Percentiles rank a stretch among this genome's conserved stretches.
These are phyloP conservation scores for Nannochloropsis gaditana DNA, from an alignment of 108 stramenopile species.

Conservation along the genomic window DNA sequence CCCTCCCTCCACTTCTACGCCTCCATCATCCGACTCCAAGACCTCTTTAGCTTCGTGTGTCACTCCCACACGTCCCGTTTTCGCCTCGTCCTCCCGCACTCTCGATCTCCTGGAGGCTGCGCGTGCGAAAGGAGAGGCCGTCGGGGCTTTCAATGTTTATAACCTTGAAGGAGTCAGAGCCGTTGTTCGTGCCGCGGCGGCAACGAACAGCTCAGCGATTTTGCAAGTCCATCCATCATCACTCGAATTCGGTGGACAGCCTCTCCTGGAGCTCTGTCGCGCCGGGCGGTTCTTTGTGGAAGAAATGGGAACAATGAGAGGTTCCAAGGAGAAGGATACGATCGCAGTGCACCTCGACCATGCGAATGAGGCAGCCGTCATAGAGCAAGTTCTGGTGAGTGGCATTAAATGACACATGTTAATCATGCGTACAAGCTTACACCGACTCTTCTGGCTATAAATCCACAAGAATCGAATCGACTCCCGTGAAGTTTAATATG, in stretches of 20 bases:
- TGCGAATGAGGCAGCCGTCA: slow-evolving; percentile 23
- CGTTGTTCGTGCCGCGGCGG: slow-evolving; percentile 41
- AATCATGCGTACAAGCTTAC: too few relatives aligned
- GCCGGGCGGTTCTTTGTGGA: neutral
- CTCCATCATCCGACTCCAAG: neutral
- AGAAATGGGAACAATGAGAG: neutral
- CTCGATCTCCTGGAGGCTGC: slow-evolving; percentile 40
- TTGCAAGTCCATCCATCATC: slow-evolving; percentile 39
- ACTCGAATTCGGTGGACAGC: slow-evolving; percentile 2
- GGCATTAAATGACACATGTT: neutral
- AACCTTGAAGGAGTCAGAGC: slow-evolving; percentile 45
- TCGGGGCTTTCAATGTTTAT: slow-evolving; percentile 52
- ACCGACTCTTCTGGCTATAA: too few relatives aligned
- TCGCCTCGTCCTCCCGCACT: neutral
- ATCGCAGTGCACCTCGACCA: slow-evolving; percentile 50
- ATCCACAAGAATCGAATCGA: too few relatives aligned
- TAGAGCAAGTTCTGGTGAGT: neutral
- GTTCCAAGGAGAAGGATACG: neutral
- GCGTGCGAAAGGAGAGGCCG: slow-evolving; percentile 29
- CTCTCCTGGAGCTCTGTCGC: slow-evolving; percentile 20
- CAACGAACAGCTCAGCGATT: slow-evolving; percentile 38
- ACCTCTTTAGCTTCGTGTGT: neutral
- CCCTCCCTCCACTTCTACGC: neutral
- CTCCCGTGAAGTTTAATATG: too few relatives aligned
- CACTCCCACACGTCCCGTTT: neutral